Conservation (phyloP, 139 green algal species). For the Tetradesmus obliquus region DNA sequence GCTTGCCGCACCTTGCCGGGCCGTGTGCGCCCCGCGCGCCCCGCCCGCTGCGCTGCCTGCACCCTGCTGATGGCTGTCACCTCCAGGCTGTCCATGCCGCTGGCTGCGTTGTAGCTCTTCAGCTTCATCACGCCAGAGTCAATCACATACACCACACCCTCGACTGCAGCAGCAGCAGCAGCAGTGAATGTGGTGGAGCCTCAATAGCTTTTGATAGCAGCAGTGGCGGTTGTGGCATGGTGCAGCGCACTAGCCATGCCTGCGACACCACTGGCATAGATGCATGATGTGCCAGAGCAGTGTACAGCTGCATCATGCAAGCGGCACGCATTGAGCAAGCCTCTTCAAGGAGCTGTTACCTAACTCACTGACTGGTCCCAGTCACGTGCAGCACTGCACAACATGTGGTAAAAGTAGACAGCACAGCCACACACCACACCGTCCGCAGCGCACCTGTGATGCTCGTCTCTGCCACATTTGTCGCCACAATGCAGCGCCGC, state of each 20-base stretch:
- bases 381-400: neutral
- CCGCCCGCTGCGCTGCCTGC: constrained; percentile 92
- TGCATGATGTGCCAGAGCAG: no score
- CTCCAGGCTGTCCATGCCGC: constrained; percentile 88
- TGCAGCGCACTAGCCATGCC: no score
- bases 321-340: no score
- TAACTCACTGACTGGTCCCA: no score
- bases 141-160: constrained; percentile 92
- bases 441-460: constrained; percentile 81
- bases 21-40: constrained; percentile 88
- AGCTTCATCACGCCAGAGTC: constrained; percentile 94
- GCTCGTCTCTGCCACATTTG: constrained; percentile 98
- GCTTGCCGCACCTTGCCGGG: constrained; percentile 72
- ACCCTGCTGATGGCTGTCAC: constrained; percentile 87
- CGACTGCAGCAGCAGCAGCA: constrained; percentile 56
- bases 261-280: no score
- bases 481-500: constrained; percentile 92
- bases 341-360: no score
- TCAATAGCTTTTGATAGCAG: neutral
- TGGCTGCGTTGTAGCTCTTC: constrained; percentile 90
- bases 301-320: no score
- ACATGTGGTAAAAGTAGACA: neutral
- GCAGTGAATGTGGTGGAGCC: neutral
- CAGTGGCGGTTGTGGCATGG: neutral
- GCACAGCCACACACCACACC: neutral